Conservation (phyloP, 2,329 filamentous ascomycete genomes). For the Lomentospora prolificans region DNA sequence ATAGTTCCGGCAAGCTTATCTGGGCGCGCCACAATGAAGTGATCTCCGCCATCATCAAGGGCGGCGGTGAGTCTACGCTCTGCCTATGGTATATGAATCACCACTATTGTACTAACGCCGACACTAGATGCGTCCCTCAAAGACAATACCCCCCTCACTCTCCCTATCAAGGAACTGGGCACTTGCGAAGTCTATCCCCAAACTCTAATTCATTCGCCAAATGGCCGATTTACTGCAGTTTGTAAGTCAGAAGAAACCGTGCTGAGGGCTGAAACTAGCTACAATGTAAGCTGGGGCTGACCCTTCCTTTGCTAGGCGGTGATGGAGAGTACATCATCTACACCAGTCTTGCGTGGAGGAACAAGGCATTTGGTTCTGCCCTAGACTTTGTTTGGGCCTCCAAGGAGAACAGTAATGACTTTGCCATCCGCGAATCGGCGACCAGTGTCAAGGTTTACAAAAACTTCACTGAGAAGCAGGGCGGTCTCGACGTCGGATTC, state of each 20-base stretch:
- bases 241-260: conserved; percentile 21
- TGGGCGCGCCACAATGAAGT: conserved; percentile 96
- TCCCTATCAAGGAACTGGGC: conserved; percentile 89
- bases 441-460: conserved; percentile 96
- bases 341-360: conserved; percentile 89
- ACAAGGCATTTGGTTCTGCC: conserved; percentile 93
- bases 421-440: conserved; percentile 87
- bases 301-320: conserved; percentile 31
- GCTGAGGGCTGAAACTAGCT: too few relatives aligned
- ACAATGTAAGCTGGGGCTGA: too few relatives aligned
- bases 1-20: conserved; percentile 87
- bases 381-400: conserved; percentile 95
- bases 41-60: conserved; percentile 89
- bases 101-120: conserved; percentile 30
- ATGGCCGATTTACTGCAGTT: conserved; percentile 69
- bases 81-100: too few relatives aligned
- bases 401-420: conserved; percentile 97
- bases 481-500: conserved; percentile 88
- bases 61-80: conserved; percentile 36
- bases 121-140: conserved; percentile 57
- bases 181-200: conserved; percentile 96
- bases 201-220: conserved; percentile 89
- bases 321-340: conserved; percentile 99
- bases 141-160: conserved; percentile 75
- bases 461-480: conserved; percentile 88